Conservation (phyloP, 1,139 yeast genomes). For the Candida glucosophila region DNA sequence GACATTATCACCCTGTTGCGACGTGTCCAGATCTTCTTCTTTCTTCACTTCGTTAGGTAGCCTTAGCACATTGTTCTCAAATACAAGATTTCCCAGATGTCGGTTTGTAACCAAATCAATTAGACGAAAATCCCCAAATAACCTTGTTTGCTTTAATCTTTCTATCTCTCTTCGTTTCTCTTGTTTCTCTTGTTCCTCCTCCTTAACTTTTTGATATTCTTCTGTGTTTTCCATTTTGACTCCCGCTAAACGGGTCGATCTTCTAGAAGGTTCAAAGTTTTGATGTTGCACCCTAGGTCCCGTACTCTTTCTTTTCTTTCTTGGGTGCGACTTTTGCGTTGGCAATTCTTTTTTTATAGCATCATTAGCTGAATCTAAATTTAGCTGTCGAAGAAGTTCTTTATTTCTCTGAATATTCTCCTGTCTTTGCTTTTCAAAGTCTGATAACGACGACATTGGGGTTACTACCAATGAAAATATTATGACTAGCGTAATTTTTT, state of each 20-base stretch:
- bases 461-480: background rate
- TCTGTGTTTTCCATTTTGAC: conserved; percentile 38
- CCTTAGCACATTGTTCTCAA: conserved; percentile 20
- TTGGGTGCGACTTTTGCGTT: conserved; percentile 5
- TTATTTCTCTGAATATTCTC: conserved; percentile 39
- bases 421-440: conserved; percentile 62
- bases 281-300: too few relatives aligned
- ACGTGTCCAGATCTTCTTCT: conserved; percentile 7
- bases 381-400: conserved; percentile 28
- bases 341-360: conserved; percentile 23
- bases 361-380: conserved; percentile 25
- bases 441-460: conserved; percentile 36
- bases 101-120: conserved; percentile 46
- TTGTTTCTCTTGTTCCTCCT: conserved; percentile 28
- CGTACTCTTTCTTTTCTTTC: conserved; percentile 14
- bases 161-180: conserved; percentile 38
- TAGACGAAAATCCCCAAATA: conserved; percentile 55
- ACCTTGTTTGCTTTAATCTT: conserved; percentile 41
- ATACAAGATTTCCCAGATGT: conserved; percentile 26
- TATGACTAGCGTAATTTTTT: conserved; percentile 1
- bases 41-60: conserved; percentile 9
- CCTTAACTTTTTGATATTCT: conserved; percentile 23
- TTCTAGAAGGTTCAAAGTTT: conserved; percentile 39
- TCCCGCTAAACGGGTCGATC: conserved; percentile 64
- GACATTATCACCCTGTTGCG: conserved; percentile 11